Evolutionary conservation across 768 basidiomycete species (phyloP).

Genomic region (Lyophyllum decastes): DNA sequence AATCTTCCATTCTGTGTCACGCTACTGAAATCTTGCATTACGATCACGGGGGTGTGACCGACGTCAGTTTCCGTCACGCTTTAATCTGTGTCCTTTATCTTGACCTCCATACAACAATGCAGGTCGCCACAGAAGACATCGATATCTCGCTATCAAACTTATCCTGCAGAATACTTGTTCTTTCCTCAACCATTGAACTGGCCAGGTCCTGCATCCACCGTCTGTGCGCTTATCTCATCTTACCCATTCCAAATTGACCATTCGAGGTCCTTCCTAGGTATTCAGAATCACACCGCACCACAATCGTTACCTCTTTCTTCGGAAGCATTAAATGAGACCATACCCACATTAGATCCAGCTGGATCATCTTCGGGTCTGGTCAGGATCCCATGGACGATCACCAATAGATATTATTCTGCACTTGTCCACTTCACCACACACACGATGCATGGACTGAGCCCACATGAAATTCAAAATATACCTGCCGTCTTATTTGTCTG

Average conservation of each 20-base stretch:
- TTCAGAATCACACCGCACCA: slow-evolving; percentile 3
- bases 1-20: neutral
- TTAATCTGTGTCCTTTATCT: neutral
- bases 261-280: slow-evolving; percentile 5
- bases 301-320: neutral
- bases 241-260: neutral
- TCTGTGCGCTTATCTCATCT: slow-evolving; percentile 5
- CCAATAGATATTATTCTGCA: slow-evolving; percentile 82
- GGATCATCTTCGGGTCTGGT: slow-evolving; percentile 21
- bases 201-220: slow-evolving; percentile 25
- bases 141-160: slow-evolving; percentile 11
- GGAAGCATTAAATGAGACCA: neutral
- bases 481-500: slow-evolving; percentile 81
- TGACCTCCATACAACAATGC: neutral
- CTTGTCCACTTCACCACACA: slow-evolving; percentile 67
- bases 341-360: slow-evolving; percentile 3
- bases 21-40: neutral
- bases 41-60: neutral
- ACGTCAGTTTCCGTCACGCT: neutral
- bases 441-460: slow-evolving; percentile 43
- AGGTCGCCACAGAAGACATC: neutral
- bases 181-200: slow-evolving; percentile 25
- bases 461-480: slow-evolving; percentile 42
- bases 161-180: slow-evolving; percentile 33
- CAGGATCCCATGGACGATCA: slow-evolving; percentile 70